A percentile compares a stretch with the other conserved stretches of the same genome.
phyloP scores from a whole-genome alignment of 2,329 filamentous ascomycete species.

The Lachnellula hyalina region DNA sequence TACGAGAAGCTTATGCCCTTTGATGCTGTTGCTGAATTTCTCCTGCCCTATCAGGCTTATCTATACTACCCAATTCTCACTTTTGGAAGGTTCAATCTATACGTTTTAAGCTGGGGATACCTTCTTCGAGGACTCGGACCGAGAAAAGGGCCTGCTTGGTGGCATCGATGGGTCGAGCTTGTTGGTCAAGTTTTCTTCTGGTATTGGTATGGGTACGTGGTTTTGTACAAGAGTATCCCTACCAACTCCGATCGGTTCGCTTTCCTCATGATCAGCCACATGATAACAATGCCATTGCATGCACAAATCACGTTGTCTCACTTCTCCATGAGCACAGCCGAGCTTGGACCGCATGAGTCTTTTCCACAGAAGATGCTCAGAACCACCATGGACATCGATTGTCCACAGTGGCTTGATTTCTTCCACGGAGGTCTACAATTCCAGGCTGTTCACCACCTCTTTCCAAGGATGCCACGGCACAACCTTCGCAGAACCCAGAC shows the following conservation, averaged over 20 bases:
- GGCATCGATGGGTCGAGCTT: constrained; percentile 79
- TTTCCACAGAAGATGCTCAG: constrained; percentile 88
- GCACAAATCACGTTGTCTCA: constrained; percentile 88
- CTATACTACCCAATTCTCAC: constrained; percentile 77
- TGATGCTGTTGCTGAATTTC: constrained; percentile 64
- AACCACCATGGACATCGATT: constrained; percentile 92
- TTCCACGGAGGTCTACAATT: constrained; percentile 87
- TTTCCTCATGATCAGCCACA: constrained; percentile 76
- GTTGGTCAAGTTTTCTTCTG: constrained; percentile 75
- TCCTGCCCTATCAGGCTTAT: constrained; percentile 72
- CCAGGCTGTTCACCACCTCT: constrained; percentile 83
- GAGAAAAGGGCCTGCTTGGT: constrained; percentile 70
- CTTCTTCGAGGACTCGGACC: constrained; percentile 66
- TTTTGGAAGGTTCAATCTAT: constrained; percentile 84
- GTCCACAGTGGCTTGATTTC: constrained; percentile 81
- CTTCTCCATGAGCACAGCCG: constrained; percentile 88
- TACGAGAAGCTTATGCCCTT: constrained; percentile 78
- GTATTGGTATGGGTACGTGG: constrained; percentile 78
- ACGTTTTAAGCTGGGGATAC: constrained; percentile 74
- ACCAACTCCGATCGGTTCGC: constrained; percentile 62
- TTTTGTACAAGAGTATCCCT: constrained; percentile 69
- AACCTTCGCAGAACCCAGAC: constrained; percentile 72
- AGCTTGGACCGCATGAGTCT: constrained; percentile 76
- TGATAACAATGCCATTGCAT: constrained; percentile 75
- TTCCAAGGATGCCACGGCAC: constrained; percentile 76